Evolutionary conservation across 2,329 filamentous ascomycete genomes (phyloP), one percentile per base, ranked within the genome.

Genomic region (Ceratocystis lukuohia): DNA sequence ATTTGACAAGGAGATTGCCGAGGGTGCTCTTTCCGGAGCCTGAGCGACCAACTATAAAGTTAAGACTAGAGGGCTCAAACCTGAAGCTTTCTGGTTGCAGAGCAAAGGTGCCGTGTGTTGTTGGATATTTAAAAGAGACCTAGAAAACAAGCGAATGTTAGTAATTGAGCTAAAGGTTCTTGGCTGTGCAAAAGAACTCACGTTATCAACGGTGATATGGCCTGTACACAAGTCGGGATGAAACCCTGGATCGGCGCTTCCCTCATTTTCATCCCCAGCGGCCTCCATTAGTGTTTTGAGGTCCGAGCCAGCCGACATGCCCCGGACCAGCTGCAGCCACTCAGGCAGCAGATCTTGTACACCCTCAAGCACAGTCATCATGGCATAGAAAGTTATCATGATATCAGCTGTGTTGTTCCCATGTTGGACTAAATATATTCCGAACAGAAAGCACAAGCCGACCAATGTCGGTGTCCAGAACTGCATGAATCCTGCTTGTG

Each of bases 371-470:
- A 88, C 88, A 63, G 85, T 84, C 45, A 96, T 77, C 1, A 88
- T 88, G 3, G 89, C 84, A 78, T 94, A 96, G 70, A 97, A 96
- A 0, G 91, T 88, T 0, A 89, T 94, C 57, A 96, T 75, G 2
- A 96, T 83, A 66, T 87, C 79, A 0, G 87, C 88, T 0, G 89
- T 77, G 10, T 78, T 79, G 12, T 84, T 76, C 0, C 84, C 84
- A 1, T 81, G 7, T 8, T 80, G 78, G 8, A 94, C 85, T 1
- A 96, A 80, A 1, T 83, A 77, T 33, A 87, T 82, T 0, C 91
- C 92, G 71, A 92, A 96, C 84, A 89, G 96, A 72, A 97, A 96
- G 0, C 91, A 92, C 67, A 91, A 82, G 0, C 95, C 87, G 70
- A 97, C 96, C 73, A 96, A 85, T 1, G 80, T 80, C 2, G 91